These are phyloP conservation scores for Aurifilum marmelostoma DNA, from an alignment of 2,329 filamentous ascomycete species.

Conservation along the genomic window DNA sequence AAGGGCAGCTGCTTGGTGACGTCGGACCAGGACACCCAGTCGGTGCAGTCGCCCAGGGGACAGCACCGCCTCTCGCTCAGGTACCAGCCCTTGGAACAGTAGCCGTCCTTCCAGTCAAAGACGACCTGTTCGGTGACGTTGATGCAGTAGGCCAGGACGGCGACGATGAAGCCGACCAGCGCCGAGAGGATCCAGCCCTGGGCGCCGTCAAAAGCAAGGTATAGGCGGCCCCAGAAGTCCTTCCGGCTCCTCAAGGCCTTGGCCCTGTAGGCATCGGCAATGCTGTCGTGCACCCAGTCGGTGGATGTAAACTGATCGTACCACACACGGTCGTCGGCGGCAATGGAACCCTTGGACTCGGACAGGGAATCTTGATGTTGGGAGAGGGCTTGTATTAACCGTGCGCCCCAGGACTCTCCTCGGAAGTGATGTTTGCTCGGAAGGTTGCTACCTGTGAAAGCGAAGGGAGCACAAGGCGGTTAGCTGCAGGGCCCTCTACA, in stretches of 20 bases:
- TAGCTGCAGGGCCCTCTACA: background rate
- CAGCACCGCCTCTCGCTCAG: slow-evolving; percentile 69
- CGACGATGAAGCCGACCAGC: slow-evolving; percentile 83
- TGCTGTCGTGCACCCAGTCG: slow-evolving; percentile 97
- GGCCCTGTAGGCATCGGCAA: slow-evolving; percentile 88
- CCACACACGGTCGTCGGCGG: slow-evolving; percentile 88
- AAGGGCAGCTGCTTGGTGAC: slow-evolving; percentile 49
- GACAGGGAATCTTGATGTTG: slow-evolving; percentile 61
- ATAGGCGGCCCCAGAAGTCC: slow-evolving; percentile 80
- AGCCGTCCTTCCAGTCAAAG: slow-evolving; percentile 91
- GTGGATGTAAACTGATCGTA: slow-evolving; percentile 98
- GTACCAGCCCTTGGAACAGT: slow-evolving; percentile 75
- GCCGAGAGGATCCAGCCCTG: slow-evolving; percentile 96
- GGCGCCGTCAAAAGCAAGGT: slow-evolving; percentile 78
- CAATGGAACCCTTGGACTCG: slow-evolving; percentile 68
- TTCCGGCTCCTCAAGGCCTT: slow-evolving; percentile 80
- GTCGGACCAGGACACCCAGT: slow-evolving; percentile 61
- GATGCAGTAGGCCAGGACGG: slow-evolving; percentile 83
- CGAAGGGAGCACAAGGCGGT: background rate
- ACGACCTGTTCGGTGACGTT: slow-evolving; percentile 83
- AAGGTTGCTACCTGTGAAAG: slow-evolving; percentile 42
- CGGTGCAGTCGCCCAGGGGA: slow-evolving; percentile 58
- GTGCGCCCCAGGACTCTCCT: slow-evolving; percentile 61
- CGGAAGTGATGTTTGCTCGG: slow-evolving; percentile 57
- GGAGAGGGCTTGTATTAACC: slow-evolving; percentile 64